Conservation (phyloP, 2,329 filamentous ascomycete species). For the Talaromyces sp. region DNA sequence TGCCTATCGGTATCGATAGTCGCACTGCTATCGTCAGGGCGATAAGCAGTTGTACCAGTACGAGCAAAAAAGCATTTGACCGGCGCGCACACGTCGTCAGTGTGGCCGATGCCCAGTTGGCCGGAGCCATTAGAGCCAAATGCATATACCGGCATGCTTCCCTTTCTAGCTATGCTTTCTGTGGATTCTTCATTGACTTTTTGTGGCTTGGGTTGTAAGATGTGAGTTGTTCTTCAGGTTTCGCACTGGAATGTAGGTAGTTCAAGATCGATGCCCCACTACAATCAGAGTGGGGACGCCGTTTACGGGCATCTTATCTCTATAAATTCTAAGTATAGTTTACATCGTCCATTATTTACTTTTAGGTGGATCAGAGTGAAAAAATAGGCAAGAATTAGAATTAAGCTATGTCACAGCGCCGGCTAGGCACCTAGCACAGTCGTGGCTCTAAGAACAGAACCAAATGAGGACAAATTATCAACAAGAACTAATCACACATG, state of each 20-base stretch:
- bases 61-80: constrained; percentile 55
- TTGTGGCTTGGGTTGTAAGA: neutral
- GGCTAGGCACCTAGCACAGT: neutral
- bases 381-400: neutral
- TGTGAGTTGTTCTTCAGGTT: neutral
- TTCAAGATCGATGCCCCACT: neutral
- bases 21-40: neutral
- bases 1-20: constrained; percentile 23
- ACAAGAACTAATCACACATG: neutral
- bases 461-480: neutral
- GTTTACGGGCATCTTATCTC: neutral
- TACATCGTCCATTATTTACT: neutral
- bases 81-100: constrained; percentile 64
- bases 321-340: too few relatives aligned
- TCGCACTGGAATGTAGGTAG: neutral
- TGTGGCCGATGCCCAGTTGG: constrained; percentile 67
- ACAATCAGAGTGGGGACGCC: neutral
- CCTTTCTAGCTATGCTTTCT: neutral
- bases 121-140: constrained; percentile 74
- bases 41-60: neutral
- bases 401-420: neutral
- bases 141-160: constrained; percentile 52
- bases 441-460: neutral
- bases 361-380: neutral
- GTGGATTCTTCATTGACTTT: neutral